phyloP scores from a whole-genome alignment of 192 early-diverging fungal species.

The Backusella mclennaniae region DNA sequence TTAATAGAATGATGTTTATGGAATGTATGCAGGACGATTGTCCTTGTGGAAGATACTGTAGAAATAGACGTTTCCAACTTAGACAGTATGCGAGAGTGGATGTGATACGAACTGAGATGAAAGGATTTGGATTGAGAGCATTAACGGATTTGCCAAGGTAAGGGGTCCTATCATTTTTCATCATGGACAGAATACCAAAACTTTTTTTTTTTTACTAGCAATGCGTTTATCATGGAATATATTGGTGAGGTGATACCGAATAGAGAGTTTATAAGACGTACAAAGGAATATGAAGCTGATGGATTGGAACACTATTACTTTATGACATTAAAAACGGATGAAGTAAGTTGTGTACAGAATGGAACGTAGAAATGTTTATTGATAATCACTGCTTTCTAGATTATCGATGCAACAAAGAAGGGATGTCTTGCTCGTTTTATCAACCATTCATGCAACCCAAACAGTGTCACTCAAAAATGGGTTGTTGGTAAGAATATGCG shows the following conservation, averaged over 20 bases:
- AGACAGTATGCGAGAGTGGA: constrained; percentile 82
- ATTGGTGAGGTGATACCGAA: constrained; percentile 90
- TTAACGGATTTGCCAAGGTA: constrained; percentile 63
- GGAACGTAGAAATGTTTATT: not conserved
- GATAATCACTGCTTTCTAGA: constrained; percentile 36
- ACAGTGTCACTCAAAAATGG: constrained; percentile 96
- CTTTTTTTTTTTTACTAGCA: constrained; percentile 40
- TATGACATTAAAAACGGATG: constrained; percentile 89
- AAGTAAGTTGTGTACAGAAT: constrained; percentile 45
- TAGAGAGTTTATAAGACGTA: constrained; percentile 78
- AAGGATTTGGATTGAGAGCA: constrained; percentile 89
- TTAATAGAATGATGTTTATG: constrained; percentile 87
- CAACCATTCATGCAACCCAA: constrained; percentile 96
- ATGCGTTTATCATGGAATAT: constrained; percentile 96
- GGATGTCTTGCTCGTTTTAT: constrained; percentile 95
- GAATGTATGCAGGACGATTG: constrained; percentile 91
- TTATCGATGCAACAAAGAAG: constrained; percentile 94
- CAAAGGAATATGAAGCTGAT: constrained; percentile 73
- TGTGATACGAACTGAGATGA: constrained; percentile 85
- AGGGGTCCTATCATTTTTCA: not conserved
- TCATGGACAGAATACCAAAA: not conserved
- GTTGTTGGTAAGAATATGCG: constrained; percentile 86
- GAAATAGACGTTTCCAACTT: constrained; percentile 89
- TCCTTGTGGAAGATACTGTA: constrained; percentile 83
- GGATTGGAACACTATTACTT: constrained; percentile 96